Base-by-base conservation (phyloP, 1,284 basidiomycete species). In the Schizophyllum amplum region DNA sequence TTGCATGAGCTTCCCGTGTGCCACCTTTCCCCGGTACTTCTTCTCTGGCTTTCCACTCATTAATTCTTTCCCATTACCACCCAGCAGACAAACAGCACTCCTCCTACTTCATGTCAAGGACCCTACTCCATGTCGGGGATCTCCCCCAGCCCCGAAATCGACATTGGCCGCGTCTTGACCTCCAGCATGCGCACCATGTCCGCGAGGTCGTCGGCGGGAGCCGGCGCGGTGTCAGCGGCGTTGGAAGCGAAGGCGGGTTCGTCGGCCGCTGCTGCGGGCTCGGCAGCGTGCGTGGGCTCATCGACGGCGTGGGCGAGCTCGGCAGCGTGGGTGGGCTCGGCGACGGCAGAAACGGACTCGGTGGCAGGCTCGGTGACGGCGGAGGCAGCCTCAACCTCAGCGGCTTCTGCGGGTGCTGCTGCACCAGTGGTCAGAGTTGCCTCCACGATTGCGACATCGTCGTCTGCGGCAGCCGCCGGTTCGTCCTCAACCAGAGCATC, bases 131-230 rank as follows among this genome's bases (percentile, higher is more conserved):
- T 13, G 17, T 81, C 80, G 50, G 80, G 77, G 60, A 81, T 79
- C 64, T 68, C 74, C 53, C 67, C 64, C 13, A 42, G 33, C 13
- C 33, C 33, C 13, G 33, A 42, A 50, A 75, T 73, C 65, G 73
- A 77, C 58, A 70, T 67, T n/a, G 73, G 72, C 51, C 72, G 72
- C 22, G 72, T 68, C 63, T 76, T 76, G 4, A 53, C 17, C 68
- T 88, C 82, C 11, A 87, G 78, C 62, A 87, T 73, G 62, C 77
- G 81, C 61, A 88, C 81, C 55, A 87, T 81, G 57, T 81, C 79
- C 66, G 81, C 86, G 25, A 85, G 72, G 25, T 85, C 78, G 53
- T 69, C 64, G 15, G 55, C 57, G 7, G 52, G 47, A 25, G 13
- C 46, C 54, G 27, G 58, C 60, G 46, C 59, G 64, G 23, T 9